Conservation (phyloP, 441 rosid genomes). For the Jatropha multifida region DNA sequence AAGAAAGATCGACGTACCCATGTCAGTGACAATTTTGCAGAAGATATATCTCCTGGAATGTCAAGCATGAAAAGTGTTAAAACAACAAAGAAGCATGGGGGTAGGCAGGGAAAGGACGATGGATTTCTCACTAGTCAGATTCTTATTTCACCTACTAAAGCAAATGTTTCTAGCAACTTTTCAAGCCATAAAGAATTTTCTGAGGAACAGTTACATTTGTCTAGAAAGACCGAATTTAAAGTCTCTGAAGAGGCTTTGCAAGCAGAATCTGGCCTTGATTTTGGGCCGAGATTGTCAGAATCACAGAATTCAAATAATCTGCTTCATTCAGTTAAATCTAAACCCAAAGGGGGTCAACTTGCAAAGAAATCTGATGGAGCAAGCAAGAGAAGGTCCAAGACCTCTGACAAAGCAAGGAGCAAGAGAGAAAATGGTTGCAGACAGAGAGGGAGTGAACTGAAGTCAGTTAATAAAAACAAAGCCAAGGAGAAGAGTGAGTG, state of each 20-base stretch:
- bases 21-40: conserved; percentile 29
- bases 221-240: conserved; percentile 28
- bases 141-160: conserved; percentile 27
- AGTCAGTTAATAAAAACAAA: conserved; percentile 37
- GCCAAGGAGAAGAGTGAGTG: conserved; percentile 35
- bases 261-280: conserved; percentile 27
- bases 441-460: conserved; percentile 35
- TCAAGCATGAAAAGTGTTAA: conserved; percentile 39
- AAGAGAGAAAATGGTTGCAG: conserved; percentile 38
- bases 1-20: conserved; percentile 42
- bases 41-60: conserved; percentile 33
- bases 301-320: conserved; percentile 26
- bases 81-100: conserved; percentile 41
- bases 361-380: conserved; percentile 47
- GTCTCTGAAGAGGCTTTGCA: conserved; percentile 26
- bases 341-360: conserved; percentile 32
- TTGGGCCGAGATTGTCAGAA: conserved; percentile 24
- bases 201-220: conserved; percentile 27
- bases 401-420: conserved; percentile 41
- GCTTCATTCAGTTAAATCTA: conserved; percentile 39
- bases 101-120: conserved; percentile 32
- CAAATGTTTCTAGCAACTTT: conserved; percentile 36
- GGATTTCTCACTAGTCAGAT: conserved; percentile 29
- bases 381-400: conserved; percentile 49
- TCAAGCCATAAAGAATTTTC: conserved; percentile 32